Conservation (phyloP, 345 rosid species). For the Brassica incana region DNA sequence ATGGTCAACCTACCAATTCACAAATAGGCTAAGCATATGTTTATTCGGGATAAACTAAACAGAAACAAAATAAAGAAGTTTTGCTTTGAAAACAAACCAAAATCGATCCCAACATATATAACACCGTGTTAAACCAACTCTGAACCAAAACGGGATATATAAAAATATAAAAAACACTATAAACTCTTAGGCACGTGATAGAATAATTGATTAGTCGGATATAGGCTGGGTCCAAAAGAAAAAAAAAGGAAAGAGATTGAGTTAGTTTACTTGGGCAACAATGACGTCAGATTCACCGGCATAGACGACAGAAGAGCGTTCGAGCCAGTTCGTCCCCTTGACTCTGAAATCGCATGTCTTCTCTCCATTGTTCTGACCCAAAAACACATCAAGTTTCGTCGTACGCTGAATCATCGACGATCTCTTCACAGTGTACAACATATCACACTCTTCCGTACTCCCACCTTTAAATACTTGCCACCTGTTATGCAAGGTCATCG, state of each 20-base stretch:
- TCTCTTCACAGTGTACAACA: conserved; percentile 52
- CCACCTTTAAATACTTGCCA: conserved; percentile 64
- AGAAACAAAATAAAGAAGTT: neutral
- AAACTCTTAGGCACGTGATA: neutral
- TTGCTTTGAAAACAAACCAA: neutral
- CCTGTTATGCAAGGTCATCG: conserved; percentile 43
- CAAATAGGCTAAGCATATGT: neutral
- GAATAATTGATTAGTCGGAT: neutral
- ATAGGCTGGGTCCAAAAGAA: neutral
- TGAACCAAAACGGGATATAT: neutral
- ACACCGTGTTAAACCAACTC: neutral
- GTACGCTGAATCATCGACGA: conserved; percentile 43
- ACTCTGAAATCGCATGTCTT: conserved; percentile 51
- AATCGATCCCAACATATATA: neutral
- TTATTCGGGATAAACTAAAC: neutral
- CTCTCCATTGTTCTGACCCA: conserved; percentile 44
- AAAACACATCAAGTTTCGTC: conserved; percentile 53
- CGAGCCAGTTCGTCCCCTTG: conserved; percentile 42
- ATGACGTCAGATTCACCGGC: conserved; percentile 48
- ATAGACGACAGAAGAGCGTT: conserved; percentile 48
- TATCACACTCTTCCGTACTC: conserved; percentile 46
- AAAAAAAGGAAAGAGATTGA: neutral
- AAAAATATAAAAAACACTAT: neutral
- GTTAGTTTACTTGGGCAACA: conserved; percentile 49
- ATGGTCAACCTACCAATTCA: neutral